A percentile compares a stretch with the other conserved stretches of the same genome.
These are phyloP conservation scores for Alternaria alternata DNA, from an alignment of 2,329 filamentous ascomycete genomes.

Conservation along the genomic window DNA sequence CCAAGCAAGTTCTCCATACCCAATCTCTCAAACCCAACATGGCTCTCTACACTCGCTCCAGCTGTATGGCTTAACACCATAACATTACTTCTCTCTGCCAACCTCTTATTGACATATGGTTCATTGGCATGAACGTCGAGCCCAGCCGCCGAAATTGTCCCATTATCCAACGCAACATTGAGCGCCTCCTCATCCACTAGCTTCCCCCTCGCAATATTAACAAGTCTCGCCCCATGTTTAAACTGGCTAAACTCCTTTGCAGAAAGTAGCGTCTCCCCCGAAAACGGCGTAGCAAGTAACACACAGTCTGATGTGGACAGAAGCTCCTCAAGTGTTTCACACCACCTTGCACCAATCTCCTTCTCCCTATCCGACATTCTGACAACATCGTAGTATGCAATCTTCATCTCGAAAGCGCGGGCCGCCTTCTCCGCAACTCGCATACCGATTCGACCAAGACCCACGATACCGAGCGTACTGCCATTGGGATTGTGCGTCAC, in stretches of 20 bases:
- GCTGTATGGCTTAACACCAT: slow-evolving; percentile 74
- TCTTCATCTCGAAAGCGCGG: slow-evolving; percentile 70
- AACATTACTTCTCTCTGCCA: slow-evolving; percentile 58
- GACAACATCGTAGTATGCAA: slow-evolving; percentile 69
- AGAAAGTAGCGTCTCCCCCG: slow-evolving; percentile 60
- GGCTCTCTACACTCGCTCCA: slow-evolving; percentile 71
- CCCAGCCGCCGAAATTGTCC: slow-evolving; percentile 61
- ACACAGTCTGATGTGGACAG: slow-evolving; percentile 65
- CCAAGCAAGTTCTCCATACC: slow-evolving; percentile 72
- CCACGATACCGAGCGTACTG: slow-evolving; percentile 71
- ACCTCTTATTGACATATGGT: slow-evolving; percentile 60
- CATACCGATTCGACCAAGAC: slow-evolving; percentile 66
- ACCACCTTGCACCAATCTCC: slow-evolving; percentile 62
- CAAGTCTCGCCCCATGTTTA: slow-evolving; percentile 64
- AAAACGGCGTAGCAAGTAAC: slow-evolving; percentile 68
- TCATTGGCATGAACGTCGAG: slow-evolving; percentile 72
- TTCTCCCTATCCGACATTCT: slow-evolving; percentile 59
- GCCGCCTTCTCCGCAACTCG: slow-evolving; percentile 65
- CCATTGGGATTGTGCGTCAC: slow-evolving; percentile 70
- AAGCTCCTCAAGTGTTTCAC: slow-evolving; percentile 61
- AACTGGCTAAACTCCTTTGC: slow-evolving; percentile 59
- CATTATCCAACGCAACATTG: slow-evolving; percentile 64
- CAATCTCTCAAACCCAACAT: slow-evolving; percentile 71
- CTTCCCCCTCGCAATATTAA: slow-evolving; percentile 72
- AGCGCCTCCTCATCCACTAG: slow-evolving; percentile 72